A percentile compares a stretch with the other conserved stretches of the same genome.
Conservation (phyloP, 1,139 yeast species). For the Tardiomyces digboiensis region DNA sequence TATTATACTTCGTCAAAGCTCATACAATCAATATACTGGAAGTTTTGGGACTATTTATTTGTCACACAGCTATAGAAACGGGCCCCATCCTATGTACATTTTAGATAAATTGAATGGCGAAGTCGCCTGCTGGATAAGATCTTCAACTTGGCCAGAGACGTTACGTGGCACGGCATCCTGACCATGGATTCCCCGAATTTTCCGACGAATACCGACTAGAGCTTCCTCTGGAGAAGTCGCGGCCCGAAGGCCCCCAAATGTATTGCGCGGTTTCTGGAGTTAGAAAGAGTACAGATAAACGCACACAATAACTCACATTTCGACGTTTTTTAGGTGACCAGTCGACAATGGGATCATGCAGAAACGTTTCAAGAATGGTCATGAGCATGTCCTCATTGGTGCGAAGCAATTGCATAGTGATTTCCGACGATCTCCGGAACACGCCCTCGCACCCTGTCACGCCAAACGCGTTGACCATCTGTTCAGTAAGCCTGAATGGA, state of each 20-base stretch:
- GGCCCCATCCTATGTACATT: conserved; percentile 96
- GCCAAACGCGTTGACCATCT: conserved; percentile 89
- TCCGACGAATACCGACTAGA: conserved; percentile 64
- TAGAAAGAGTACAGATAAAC: conserved; percentile 1
- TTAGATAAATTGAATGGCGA: conserved; percentile 59
- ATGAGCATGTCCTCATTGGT: conserved; percentile 79
- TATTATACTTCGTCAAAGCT: neutral
- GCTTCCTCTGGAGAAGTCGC: conserved; percentile 50
- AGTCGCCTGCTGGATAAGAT: conserved; percentile 76
- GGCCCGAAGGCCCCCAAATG: conserved; percentile 18
- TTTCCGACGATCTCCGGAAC: conserved; percentile 79
- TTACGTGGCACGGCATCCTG: conserved; percentile 82
- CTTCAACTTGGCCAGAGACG: conserved; percentile 89
- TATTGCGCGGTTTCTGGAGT: conserved; percentile 5
- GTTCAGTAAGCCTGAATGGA: conserved; percentile 85
- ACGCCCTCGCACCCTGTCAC: conserved; percentile 86
- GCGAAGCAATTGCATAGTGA: conserved; percentile 64
- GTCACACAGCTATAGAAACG: conserved; percentile 40
- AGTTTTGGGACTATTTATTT: too few species aligned
- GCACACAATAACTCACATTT: neutral
- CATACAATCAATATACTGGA: neutral
- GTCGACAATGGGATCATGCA: conserved; percentile 77
- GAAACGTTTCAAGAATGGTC: conserved; percentile 86
- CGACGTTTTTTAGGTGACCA: conserved; percentile 15
- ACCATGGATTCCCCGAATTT: conserved; percentile 76